phyloP scores from a whole-genome alignment of 306 rosid genomes.

The Citrullus amarus region DNA sequence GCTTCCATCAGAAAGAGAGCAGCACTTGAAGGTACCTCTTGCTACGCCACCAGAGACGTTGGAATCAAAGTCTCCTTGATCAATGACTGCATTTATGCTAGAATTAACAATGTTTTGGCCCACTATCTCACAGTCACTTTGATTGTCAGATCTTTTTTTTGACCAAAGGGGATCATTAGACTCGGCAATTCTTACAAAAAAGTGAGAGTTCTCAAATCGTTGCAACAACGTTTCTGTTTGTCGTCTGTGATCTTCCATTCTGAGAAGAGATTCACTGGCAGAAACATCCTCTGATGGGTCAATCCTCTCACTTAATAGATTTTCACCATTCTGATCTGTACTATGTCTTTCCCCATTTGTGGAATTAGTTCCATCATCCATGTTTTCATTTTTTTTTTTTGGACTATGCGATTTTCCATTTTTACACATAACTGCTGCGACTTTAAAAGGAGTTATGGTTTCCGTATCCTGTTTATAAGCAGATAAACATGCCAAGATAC shows the following conservation, averaged over 20 bases:
- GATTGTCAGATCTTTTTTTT: conserved; percentile 25
- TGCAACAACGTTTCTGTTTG: conserved; percentile 51
- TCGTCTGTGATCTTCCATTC: conserved; percentile 56
- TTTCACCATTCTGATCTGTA: conserved; percentile 35
- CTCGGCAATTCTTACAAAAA: conserved; percentile 87
- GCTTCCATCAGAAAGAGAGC: conserved; percentile 82
- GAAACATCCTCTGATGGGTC: conserved; percentile 29
- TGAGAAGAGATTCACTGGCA: conserved; percentile 49
- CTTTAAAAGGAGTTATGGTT: conserved; percentile 66
- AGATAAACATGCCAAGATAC: conserved; percentile 88
- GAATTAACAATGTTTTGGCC: conserved; percentile 25
- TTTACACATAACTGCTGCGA: conserved; percentile 56
- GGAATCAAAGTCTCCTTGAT: conserved; percentile 70
- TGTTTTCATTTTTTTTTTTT: conserved; percentile 37
- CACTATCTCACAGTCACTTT: conserved; percentile 24
- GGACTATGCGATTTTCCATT: conserved; percentile 44
- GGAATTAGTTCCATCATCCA: conserved; percentile 26
- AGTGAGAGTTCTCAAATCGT: conserved; percentile 74
- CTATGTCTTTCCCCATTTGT: conserved; percentile 25
- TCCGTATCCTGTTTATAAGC: conserved; percentile 73
- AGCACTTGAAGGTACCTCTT: conserved; percentile 63
- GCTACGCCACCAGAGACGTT: conserved; percentile 66
- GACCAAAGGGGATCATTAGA: conserved; percentile 73
- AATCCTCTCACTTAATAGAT: conserved; percentile 16
- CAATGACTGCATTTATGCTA: conserved; percentile 41